Percentiles rank a stretch among this genome's conserved stretches.
Evolutionary conservation across 768 basidiomycete genomes (phyloP).

Genomic region (Piloderma croceum): DNA sequence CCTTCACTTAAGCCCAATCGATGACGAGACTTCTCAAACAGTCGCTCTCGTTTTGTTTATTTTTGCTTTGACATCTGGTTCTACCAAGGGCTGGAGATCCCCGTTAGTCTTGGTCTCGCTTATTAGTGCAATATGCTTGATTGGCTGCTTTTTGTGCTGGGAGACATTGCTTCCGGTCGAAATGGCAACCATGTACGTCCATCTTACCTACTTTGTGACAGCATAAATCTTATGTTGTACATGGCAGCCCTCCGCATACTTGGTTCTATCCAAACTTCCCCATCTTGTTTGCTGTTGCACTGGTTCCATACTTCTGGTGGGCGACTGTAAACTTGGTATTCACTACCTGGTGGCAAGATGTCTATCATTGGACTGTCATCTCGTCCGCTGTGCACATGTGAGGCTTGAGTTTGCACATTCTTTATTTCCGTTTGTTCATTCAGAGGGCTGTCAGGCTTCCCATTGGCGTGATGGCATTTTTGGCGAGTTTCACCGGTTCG

Average conservation of each 20-base stretch:
- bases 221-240: neutral
- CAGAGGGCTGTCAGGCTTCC: slow-evolving; percentile 29
- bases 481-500: slow-evolving; percentile 33
- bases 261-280: slow-evolving; percentile 40
- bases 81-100: slow-evolving; percentile 45
- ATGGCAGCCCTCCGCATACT: slow-evolving; percentile 33
- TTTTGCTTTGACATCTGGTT: slow-evolving; percentile 41
- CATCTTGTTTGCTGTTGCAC: slow-evolving; percentile 32
- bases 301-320: slow-evolving; percentile 42
- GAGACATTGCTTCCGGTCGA: slow-evolving; percentile 37
- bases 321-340: slow-evolving; percentile 27
- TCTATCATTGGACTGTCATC: slow-evolving; percentile 38
- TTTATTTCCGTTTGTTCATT: slow-evolving; percentile 5
- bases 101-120: slow-evolving; percentile 42
- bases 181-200: slow-evolving; percentile 37
- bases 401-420: slow-evolving; percentile 8
- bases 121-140: slow-evolving; percentile 37
- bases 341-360: slow-evolving; percentile 35
- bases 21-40: slow-evolving; percentile 11
- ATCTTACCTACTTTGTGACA: neutral
- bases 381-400: slow-evolving; percentile 36
- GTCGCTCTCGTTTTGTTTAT: slow-evolving; percentile 35
- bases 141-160: slow-evolving; percentile 45
- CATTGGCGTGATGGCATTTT: slow-evolving; percentile 34
- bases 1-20: slow-evolving; percentile 6